Conservation (phyloP, 2,329 filamentous ascomycete genomes). For the Curvularia lunata region DNA sequence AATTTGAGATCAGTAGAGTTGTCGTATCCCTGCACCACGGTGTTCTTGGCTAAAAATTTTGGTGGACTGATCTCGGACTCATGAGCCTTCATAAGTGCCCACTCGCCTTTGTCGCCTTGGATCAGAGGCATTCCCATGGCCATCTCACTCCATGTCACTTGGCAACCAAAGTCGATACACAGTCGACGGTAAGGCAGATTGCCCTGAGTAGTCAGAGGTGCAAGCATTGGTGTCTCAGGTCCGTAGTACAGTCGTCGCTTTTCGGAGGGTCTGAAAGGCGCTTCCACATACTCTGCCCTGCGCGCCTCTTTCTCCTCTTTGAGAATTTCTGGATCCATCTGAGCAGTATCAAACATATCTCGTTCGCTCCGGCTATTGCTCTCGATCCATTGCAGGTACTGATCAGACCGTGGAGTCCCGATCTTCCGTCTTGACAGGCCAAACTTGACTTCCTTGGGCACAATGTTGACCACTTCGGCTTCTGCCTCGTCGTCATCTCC, state of each 20-base stretch:
- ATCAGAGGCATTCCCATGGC: constrained; percentile 88
- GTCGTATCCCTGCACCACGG: constrained; percentile 77
- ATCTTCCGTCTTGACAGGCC: constrained; percentile 75
- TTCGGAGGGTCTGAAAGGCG: constrained; percentile 87
- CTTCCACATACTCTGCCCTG: constrained; percentile 81
- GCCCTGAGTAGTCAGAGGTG: constrained; percentile 93
- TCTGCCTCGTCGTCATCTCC: constrained; percentile 51
- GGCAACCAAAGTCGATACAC: constrained; percentile 85
- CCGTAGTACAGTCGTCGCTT: constrained; percentile 95
- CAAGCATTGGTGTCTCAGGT: constrained; percentile 88
- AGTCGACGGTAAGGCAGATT: constrained; percentile 93
- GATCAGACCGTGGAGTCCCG: constrained; percentile 73
- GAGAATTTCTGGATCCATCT: constrained; percentile 37
- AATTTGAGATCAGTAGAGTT: constrained; percentile 84
- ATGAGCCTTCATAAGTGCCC: constrained; percentile 93
- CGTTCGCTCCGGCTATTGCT: constrained; percentile 58
- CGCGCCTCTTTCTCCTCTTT: constrained; percentile 64
- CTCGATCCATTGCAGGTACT: constrained; percentile 79
- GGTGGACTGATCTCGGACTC: constrained; percentile 79
- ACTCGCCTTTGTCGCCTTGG: constrained; percentile 89
- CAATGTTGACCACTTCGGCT: constrained; percentile 76
- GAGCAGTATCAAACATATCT: constrained; percentile 44
- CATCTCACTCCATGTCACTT: constrained; percentile 98
- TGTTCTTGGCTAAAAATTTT: constrained; percentile 63
- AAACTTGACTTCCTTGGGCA: constrained; percentile 73